These are phyloP conservation scores for Cicer cuneatum DNA, from an alignment of 306 rosid species.

Conservation along the genomic window DNA sequence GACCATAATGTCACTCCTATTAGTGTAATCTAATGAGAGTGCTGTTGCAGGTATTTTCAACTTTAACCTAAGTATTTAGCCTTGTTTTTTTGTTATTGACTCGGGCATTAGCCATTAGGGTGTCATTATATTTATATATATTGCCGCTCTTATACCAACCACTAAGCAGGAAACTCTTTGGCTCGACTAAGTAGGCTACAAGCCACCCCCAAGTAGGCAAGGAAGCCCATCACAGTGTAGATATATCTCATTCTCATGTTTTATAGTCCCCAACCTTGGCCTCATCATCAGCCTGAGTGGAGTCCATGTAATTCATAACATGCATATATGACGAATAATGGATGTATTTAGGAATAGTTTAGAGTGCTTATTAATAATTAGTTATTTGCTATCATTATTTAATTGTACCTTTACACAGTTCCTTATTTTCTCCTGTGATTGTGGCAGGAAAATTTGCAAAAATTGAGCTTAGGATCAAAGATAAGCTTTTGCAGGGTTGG, in stretches of 20 bases:
- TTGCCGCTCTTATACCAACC: neutral
- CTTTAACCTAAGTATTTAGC: neutral
- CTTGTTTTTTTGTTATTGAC: neutral
- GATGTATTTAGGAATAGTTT: neutral
- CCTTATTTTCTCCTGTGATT: conserved; percentile 1
- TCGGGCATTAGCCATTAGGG: neutral
- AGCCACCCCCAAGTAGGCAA: neutral
- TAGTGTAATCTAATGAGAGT: neutral
- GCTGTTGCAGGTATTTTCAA: conserved; percentile 3
- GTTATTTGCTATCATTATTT: conserved; percentile 5
- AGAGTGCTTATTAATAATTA: neutral
- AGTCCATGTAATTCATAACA: neutral
- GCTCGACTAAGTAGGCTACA: neutral
- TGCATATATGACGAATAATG: neutral
- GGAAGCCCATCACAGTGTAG: neutral
- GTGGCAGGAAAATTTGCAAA: conserved; percentile 1
- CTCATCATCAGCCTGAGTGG: neutral
- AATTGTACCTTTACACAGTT: neutral
- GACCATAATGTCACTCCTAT: neutral
- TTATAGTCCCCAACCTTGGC: neutral
- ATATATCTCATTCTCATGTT: neutral
- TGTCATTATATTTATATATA: neutral
- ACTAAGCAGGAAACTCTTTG: neutral
- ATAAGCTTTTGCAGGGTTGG: neutral
- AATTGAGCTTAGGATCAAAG: conserved; percentile 12